phyloP scores from a whole-genome alignment of 352 stramenopile genomes.

The Pythium volutum region DNA sequence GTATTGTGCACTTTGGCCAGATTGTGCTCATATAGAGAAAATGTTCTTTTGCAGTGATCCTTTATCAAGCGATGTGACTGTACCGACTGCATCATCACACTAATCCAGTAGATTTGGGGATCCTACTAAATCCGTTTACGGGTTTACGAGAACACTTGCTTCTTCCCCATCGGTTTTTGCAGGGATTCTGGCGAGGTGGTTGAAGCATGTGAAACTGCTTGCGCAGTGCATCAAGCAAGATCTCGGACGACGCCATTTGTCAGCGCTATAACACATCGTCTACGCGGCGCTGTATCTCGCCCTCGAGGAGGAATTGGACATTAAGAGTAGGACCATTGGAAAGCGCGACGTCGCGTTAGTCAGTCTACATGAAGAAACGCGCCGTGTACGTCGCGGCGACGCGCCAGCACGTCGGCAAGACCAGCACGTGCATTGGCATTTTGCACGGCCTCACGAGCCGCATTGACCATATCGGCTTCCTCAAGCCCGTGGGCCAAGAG shows the following conservation, averaged over 20 bases:
- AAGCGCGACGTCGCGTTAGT: background rate
- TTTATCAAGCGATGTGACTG: no score
- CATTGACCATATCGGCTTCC: conserved; percentile 87
- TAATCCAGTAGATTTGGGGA: background rate
- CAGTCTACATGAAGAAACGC: conserved; percentile 30
- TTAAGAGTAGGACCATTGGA: background rate
- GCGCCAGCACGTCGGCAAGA: conserved; percentile 89
- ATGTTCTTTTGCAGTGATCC: no score
- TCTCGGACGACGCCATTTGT: background rate
- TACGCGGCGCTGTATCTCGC: conserved; percentile 1
- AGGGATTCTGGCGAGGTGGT: conserved; percentile 2
- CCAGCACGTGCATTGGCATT: conserved; percentile 92
- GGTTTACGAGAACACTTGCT: background rate
- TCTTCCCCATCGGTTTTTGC: conserved; percentile 2
- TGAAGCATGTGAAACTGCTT: conserved; percentile 1
- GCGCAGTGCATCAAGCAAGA: background rate
- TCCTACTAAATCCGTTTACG: background rate
- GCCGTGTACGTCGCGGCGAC: conserved; percentile 87
- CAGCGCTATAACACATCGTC: background rate
- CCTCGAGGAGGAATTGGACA: background rate
- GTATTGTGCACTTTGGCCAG: no score
- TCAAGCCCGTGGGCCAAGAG: conserved; percentile 96
- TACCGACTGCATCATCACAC: background rate
- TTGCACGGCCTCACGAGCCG: conserved; percentile 92
- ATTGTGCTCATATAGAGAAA: no score